These are phyloP conservation scores for Ogataea corticis DNA, from an alignment of 805 yeast genomes.

Conservation along the genomic window DNA sequence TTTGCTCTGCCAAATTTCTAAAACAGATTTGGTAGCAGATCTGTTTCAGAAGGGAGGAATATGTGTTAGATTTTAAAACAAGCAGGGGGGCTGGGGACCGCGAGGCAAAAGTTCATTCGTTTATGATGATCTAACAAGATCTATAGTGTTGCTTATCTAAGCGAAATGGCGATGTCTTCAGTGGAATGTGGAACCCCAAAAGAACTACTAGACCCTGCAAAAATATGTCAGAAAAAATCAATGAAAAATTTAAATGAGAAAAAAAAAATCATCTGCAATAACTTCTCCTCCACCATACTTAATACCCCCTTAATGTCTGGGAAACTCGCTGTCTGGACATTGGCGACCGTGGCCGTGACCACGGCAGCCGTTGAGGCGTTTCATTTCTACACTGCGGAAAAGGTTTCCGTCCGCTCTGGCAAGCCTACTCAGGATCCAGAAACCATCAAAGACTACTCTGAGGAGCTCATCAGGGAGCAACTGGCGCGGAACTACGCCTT, in stretches of 20 bases:
- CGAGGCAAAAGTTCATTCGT: too few species aligned
- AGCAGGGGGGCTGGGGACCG: too few species aligned
- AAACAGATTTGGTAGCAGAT: conserved; percentile 1
- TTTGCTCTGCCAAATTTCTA: conserved; percentile 1
- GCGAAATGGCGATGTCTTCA: too few species aligned
- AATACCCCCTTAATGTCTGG: conserved; percentile 8
- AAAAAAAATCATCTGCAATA: neutral
- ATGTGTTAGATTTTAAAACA: too few species aligned
- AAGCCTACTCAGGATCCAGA: conserved; percentile 4
- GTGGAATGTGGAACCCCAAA: too few species aligned
- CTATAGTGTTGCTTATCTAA: too few species aligned
- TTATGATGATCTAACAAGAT: too few species aligned
- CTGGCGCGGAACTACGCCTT: conserved; percentile 93
- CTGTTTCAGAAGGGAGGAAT: conserved; percentile 5
- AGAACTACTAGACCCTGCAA: too few species aligned
- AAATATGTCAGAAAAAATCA: too few species aligned
- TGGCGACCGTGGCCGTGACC: conserved; percentile 35
- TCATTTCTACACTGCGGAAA: conserved; percentile 28
- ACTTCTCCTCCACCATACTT: neutral
- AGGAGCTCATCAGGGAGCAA: conserved; percentile 83
- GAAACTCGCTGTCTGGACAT: conserved; percentile 19
- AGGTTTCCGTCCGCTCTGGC: neutral
- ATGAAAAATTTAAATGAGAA: too few species aligned
- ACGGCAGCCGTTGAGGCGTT: conserved; percentile 38
- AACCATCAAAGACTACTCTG: conserved; percentile 42